A percentile compares a stretch with the other conserved stretches of the same genome.
Evolutionary conservation across 73 alveolate species (phyloP).

Genomic region (Tetrahymena thermophila): DNA sequence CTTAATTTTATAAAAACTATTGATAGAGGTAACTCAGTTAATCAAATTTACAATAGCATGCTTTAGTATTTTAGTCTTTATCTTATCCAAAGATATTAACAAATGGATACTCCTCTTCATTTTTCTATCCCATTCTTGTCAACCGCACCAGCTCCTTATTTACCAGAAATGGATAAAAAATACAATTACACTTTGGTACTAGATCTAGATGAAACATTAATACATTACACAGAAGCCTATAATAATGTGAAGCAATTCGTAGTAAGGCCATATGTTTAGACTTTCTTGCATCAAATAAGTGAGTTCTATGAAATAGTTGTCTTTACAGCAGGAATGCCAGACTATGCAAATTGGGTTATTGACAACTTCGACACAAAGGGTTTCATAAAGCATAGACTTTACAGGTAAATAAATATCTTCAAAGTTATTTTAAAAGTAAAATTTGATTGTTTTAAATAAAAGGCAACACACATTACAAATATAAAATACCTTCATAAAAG

Average conservation of each 20-base stretch:
- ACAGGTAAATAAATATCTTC: slow-evolving; percentile 57
- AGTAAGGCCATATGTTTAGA: slow-evolving; percentile 83
- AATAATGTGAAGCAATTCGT: slow-evolving; percentile 37
- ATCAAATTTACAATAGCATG: neutral
- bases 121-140: slow-evolving; percentile 18
- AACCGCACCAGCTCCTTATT: slow-evolving; percentile 33
- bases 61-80: neutral
- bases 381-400: slow-evolving; percentile 67
- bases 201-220: slow-evolving; percentile 96
- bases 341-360: slow-evolving; percentile 92
- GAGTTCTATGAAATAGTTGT: slow-evolving; percentile 89
- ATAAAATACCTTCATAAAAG: slow-evolving; percentile 84
- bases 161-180: slow-evolving; percentile 13
- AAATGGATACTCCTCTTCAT: neutral
- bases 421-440: neutral
- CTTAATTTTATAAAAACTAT: neutral
- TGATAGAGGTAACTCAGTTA: neutral
- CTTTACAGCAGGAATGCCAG: slow-evolving; percentile 96
- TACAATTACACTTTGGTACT: slow-evolving; percentile 71
- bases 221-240: slow-evolving; percentile 65
- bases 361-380: slow-evolving; percentile 71
- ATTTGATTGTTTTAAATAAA: neutral
- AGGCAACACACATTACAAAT: slow-evolving; percentile 86
- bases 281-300: slow-evolving; percentile 86
- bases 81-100: neutral